phyloP scores from a whole-genome alignment of 345 rosid genomes.

The Aurinia saxatilis region DNA sequence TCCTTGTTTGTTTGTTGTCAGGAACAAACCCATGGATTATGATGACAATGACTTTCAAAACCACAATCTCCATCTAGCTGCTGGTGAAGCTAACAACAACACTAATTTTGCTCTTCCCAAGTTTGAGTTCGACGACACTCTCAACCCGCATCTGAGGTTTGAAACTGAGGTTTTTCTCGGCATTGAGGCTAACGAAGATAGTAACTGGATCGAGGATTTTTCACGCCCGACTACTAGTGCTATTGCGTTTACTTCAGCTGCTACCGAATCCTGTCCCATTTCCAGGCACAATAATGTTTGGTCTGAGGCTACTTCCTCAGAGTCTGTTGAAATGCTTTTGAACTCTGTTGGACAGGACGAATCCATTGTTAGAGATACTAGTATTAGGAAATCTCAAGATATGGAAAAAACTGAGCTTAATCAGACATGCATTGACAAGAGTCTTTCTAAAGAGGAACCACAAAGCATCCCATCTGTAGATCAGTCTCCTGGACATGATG shows the following conservation, averaged over 20 bases:
- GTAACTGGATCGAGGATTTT: slow-evolving; percentile 93
- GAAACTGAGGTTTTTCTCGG: slow-evolving; percentile 81
- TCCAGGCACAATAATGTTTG: slow-evolving; percentile 86
- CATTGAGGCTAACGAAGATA: slow-evolving; percentile 71
- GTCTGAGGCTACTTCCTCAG: slow-evolving; percentile 91
- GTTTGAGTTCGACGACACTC: slow-evolving; percentile 86
- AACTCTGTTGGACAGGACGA: slow-evolving; percentile 97
- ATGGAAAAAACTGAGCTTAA: slow-evolving; percentile 65
- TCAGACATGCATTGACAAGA: slow-evolving; percentile 34
- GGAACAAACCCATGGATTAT: slow-evolving; percentile 96
- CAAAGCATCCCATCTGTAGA: slow-evolving; percentile 20
- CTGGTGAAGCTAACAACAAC: slow-evolving; percentile 68
- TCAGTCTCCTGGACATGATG: slow-evolving; percentile 30
- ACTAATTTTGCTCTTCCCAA: slow-evolving; percentile 63
- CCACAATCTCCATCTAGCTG: slow-evolving; percentile 83
- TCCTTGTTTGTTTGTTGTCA: slow-evolving; percentile 3
- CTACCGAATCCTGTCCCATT: slow-evolving; percentile 76
- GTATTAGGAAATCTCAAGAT: slow-evolving; percentile 45
- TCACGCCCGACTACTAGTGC: slow-evolving; percentile 52
- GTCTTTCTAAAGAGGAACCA: slow-evolving; percentile 34
- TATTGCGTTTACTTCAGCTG: slow-evolving; percentile 71
- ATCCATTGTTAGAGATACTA: slow-evolving; percentile 36
- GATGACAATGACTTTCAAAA: slow-evolving; percentile 95
- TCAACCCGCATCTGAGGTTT: slow-evolving; percentile 62
- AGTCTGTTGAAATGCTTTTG: slow-evolving; percentile 90